Evolutionary conservation across 768 basidiomycete genomes (phyloP), one percentile per base, ranked within the genome.

Genomic region (Boletus vermiculosoides): DNA sequence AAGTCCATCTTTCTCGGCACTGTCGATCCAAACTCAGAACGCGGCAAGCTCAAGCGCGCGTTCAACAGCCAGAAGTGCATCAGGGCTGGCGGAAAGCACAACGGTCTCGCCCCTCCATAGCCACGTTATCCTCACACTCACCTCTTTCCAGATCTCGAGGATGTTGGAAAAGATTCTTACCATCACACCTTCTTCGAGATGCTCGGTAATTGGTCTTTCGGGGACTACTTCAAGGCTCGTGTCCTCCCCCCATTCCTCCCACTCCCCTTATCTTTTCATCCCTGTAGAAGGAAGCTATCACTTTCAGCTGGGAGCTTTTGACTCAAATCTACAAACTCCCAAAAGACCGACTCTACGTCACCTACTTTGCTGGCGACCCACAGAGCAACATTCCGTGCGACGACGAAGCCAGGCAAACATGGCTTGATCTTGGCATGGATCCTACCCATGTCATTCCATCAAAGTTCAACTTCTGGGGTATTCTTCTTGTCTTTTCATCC

Each of bases 181-280:
- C 96, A 98, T 67, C 91, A 96, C 69, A 97, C 93, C 2, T 95
- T 96, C 77, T 99, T 99, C 68, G 97, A 99, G 76, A 99, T 99
- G 97, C 76, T 99, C 60, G 97, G 97, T 39, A 99, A 99, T 73
- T 99, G 97, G 97, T 98, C 95, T 5, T 99, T 98, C 64, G 97
- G 97, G 0, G 95, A 99, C 73, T 99, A 99, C 78, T 99, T 99
- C 86, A 99, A 99, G 85, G 95, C 85, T 50, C 45, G 71, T 65
- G 31, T 37, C 39, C 9, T n/a, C 47, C 34, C 18, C 42, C 12
- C 3, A 16, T 58, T 25, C 15, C 45, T 45, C 36, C 34, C 40
- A 9, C 52, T 31, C 15, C 45, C 6, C 58, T 60, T 37, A 44
- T 16, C 36, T 44, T 57, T 61, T 56, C 50, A 48, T 52, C 16